Evolutionary conservation across 164 flowering plant genomes (phyloP).

Genomic region (Stephania yunnanensis): DNA sequence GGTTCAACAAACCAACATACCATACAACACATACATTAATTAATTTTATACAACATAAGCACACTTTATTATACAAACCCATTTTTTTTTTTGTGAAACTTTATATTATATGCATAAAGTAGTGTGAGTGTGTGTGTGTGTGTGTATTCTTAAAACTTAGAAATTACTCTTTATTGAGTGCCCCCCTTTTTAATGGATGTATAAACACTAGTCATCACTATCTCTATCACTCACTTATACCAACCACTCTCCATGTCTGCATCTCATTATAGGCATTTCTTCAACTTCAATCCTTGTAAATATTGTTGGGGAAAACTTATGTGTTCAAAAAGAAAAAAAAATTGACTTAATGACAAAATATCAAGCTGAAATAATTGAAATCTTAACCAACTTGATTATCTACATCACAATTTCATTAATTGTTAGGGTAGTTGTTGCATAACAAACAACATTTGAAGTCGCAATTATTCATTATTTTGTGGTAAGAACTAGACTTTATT

Average conservation of each 20-base stretch:
- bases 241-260: too few species aligned
- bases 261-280: neutral
- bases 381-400: too few species aligned
- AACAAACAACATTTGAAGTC: too few species aligned
- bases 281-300: slow-evolving; percentile 3
- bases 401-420: too few species aligned
- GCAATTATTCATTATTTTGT: too few species aligned
- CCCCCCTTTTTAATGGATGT: too few species aligned
- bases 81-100: too few species aligned
- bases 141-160: neutral
- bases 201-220: neutral
- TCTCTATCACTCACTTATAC: neutral
- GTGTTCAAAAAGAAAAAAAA: neutral
- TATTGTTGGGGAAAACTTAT: neutral
- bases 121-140: neutral
- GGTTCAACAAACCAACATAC: neutral
- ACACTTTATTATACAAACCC: neutral
- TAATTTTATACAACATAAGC: neutral
- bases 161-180: too few species aligned
- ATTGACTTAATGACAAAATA: neutral
- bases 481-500: too few species aligned
- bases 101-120: neutral
- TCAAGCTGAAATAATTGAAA: too few species aligned
- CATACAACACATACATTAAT: too few species aligned
- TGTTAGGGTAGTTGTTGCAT: too few species aligned